These are phyloP conservation scores for Periconia sp. DNA, from an alignment of 2,329 filamentous ascomycete genomes.

Conservation along the genomic window DNA sequence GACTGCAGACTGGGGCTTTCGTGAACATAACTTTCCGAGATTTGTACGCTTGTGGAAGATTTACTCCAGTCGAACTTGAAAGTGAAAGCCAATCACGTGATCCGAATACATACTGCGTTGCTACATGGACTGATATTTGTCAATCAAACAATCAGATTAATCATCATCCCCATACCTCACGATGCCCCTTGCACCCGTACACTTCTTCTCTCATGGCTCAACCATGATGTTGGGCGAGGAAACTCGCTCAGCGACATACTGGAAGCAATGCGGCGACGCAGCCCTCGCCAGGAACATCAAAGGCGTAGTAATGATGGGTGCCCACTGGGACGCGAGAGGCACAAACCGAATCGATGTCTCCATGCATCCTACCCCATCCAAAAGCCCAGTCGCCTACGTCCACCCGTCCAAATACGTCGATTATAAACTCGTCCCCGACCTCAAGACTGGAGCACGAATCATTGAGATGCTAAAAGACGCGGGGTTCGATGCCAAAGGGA, in stretches of 20 bases:
- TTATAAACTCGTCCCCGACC: slow-evolving; percentile 64
- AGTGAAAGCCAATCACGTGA: not conserved
- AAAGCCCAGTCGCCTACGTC: slow-evolving; percentile 68
- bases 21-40: no score
- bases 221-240: slow-evolving; percentile 73
- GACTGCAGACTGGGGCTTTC: no score
- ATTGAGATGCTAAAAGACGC: slow-evolving; percentile 52
- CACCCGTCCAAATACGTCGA: slow-evolving; percentile 65
- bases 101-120: not conserved
- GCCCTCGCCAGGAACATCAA: slow-evolving; percentile 62
- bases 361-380: slow-evolving; percentile 61
- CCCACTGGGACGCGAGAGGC: slow-evolving; percentile 64
- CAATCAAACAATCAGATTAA: not conserved
- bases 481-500: slow-evolving; percentile 58
- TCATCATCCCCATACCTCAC: not conserved
- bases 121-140: not conserved
- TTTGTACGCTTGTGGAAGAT: not conserved
- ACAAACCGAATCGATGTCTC: slow-evolving; percentile 61
- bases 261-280: slow-evolving; percentile 66
- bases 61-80: not conserved
- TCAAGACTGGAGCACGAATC: slow-evolving; percentile 54
- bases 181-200: slow-evolving; percentile 55
- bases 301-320: slow-evolving; percentile 68
- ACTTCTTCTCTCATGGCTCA: slow-evolving; percentile 71
- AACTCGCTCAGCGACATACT: slow-evolving; percentile 62